Conservation (phyloP, 2,329 filamentous ascomycete genomes). For the Beauveria sp. region DNA sequence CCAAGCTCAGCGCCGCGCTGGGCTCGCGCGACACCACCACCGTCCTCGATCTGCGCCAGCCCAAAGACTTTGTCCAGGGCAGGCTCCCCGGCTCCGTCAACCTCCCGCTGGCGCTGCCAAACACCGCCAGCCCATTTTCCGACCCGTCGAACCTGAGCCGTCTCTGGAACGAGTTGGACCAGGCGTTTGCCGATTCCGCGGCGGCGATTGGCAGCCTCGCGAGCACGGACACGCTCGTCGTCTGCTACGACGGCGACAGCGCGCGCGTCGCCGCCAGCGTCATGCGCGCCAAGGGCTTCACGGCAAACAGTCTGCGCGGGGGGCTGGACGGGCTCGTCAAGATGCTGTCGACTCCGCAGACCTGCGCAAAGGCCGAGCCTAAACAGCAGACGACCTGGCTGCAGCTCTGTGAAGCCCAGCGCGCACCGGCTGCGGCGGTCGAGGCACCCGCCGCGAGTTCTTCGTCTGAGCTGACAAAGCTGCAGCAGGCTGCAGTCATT, state of each 20-base stretch:
- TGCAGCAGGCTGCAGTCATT: slow-evolving; percentile 1
- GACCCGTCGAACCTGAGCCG: slow-evolving; percentile 33
- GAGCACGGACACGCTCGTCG: slow-evolving; percentile 32
- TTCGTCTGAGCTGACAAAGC: background rate
- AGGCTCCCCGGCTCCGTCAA: slow-evolving; percentile 37
- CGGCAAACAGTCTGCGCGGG: slow-evolving; percentile 38
- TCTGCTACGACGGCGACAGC: slow-evolving; percentile 48
- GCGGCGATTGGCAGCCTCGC: slow-evolving; percentile 13
- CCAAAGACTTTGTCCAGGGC: slow-evolving; percentile 32
- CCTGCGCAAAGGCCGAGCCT: background rate
- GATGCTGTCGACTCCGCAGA: background rate
- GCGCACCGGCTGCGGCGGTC: background rate
- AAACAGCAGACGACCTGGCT: slow-evolving; percentile 1
- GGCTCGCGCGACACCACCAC: slow-evolving; percentile 20
- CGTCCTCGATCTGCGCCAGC: slow-evolving; percentile 38
- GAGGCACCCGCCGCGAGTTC: background rate
- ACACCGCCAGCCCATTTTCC: slow-evolving; percentile 36
- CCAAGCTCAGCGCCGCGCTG: slow-evolving; percentile 9
- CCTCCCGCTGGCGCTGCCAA: slow-evolving; percentile 31
- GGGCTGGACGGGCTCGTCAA: slow-evolving; percentile 22
- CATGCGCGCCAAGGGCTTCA: slow-evolving; percentile 40
- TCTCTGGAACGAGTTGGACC: slow-evolving; percentile 41
- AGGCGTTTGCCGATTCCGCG: slow-evolving; percentile 23
- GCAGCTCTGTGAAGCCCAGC: background rate
- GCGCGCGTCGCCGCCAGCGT: slow-evolving; percentile 46